Percentiles rank a stretch among this genome's conserved stretches.
These are phyloP conservation scores for Eragrostis tef DNA, from an alignment of 202 grass and related monocot species.

Conservation along the genomic window DNA sequence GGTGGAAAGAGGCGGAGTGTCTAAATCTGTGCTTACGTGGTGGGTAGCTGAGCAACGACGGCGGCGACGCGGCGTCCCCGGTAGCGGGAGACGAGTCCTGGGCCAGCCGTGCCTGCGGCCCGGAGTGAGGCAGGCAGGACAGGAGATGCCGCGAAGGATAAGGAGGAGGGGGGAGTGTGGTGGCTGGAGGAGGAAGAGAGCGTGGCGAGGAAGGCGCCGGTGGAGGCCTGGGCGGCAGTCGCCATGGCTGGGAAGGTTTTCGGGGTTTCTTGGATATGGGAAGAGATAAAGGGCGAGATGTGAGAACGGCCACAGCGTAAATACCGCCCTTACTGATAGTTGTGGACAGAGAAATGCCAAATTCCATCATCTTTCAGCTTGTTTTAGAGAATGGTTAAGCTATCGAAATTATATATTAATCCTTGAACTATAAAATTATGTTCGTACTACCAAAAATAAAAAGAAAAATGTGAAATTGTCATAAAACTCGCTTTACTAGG, in stretches of 20 bases:
- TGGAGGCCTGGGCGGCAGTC: conserved; percentile 46
- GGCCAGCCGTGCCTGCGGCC: conserved; percentile 15
- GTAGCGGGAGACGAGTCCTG: conserved; percentile 28
- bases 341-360: too few relatives aligned
- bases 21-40: conserved; percentile 32
- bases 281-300: conserved; percentile 36
- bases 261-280: conserved; percentile 35
- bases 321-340: too few relatives aligned
- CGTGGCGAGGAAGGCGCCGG: conserved; percentile 36
- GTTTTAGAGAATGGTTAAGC: too few relatives aligned
- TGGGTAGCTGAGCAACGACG: conserved; percentile 61
- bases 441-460: too few relatives aligned
- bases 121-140: conserved; percentile 29
- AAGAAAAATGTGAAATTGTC: too few relatives aligned
- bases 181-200: conserved; percentile 31
- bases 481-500: too few relatives aligned
- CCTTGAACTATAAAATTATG: too few relatives aligned
- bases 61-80: conserved; percentile 38
- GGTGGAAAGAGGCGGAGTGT: background rate
- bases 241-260: conserved; percentile 44
- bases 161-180: conserved; percentile 29
- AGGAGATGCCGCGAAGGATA: conserved; percentile 38
- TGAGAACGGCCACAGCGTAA: background rate
- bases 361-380: too few relatives aligned
- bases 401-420: too few relatives aligned